A percentile compares a stretch with the other conserved stretches of the same genome.
Conservation (phyloP, 1,284 basidiomycete genomes). For the Mycena citricolor region DNA sequence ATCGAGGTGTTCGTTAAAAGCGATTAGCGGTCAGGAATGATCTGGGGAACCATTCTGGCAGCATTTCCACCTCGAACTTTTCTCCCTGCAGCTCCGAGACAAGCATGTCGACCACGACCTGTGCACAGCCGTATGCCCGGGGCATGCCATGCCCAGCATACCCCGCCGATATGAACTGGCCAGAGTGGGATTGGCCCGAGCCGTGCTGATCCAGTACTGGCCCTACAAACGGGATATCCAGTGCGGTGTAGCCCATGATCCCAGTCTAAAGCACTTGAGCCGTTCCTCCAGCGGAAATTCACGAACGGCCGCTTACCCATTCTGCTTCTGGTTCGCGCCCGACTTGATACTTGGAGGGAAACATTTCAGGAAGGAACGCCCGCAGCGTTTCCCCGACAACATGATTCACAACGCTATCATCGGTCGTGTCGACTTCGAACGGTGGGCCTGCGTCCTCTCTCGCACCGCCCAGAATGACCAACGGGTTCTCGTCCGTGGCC, state of each 20-base stretch:
- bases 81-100: constrained; percentile 46
- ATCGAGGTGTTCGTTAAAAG: too few relatives aligned
- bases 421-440: constrained; percentile 55
- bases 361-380: constrained; percentile 57
- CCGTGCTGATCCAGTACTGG: too few relatives aligned
- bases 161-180: constrained; percentile 76
- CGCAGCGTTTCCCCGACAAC: constrained; percentile 50
- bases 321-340: constrained; percentile 63
- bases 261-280: constrained; percentile 54
- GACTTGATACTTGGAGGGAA: constrained; percentile 51
- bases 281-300: constrained; percentile 11
- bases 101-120: constrained; percentile 70
- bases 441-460: constrained; percentile 45
- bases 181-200: constrained; percentile 42
- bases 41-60: constrained; percentile 65
- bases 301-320: constrained; percentile 52
- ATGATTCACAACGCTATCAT: constrained; percentile 59
- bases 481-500: constrained; percentile 39
- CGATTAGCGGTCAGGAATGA: too few relatives aligned
- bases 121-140: constrained; percentile 69
- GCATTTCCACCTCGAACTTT: constrained; percentile 49
- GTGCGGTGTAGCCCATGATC: constrained; percentile 76
- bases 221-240: constrained; percentile 68
- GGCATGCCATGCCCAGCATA: constrained; percentile 84
- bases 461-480: constrained; percentile 76